A percentile compares a stretch with the other conserved stretches of the same genome.
These are phyloP conservation scores for Mollisiaceae sp. DNA, from an alignment of 2,329 filamentous ascomycete species.

Conservation along the genomic window DNA sequence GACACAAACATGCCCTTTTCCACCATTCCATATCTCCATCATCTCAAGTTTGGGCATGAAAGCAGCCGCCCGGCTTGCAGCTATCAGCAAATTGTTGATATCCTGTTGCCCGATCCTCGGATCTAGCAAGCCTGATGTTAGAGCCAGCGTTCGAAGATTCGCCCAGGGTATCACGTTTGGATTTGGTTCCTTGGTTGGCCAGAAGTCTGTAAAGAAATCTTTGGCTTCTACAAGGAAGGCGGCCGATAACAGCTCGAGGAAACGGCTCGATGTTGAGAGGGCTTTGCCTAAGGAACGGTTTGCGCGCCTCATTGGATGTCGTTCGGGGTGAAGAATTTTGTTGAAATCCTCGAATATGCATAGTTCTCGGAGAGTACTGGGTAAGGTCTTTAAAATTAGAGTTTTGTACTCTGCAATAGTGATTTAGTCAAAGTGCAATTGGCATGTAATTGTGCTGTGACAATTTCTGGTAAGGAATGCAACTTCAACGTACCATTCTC, in stretches of 20 bases:
- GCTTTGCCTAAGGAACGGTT: constrained; percentile 14
- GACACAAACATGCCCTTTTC: constrained; percentile 22
- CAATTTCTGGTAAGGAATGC: constrained; percentile 14
- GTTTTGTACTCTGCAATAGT: constrained; percentile 10
- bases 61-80: constrained; percentile 20
- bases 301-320: not conserved
- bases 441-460: not conserved
- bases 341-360: constrained; percentile 29
- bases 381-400: constrained; percentile 20
- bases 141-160: constrained; percentile 23
- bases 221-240: constrained; percentile 29
- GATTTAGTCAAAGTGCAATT: constrained; percentile 20
- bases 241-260: constrained; percentile 23
- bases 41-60: constrained; percentile 28
- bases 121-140: constrained; percentile 26
- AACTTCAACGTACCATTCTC: constrained; percentile 27
- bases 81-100: constrained; percentile 24
- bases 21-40: constrained; percentile 32
- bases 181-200: constrained; percentile 21
- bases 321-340: constrained; percentile 20
- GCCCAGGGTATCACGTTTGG: constrained; percentile 24
- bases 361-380: constrained; percentile 24
- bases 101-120: constrained; percentile 12
- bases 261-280: constrained; percentile 20
- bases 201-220: constrained; percentile 26